Evolutionary conservation across 1,139 yeast species (phyloP), one percentile per base, ranked within the genome.

Genomic region (Debaryomyces subglobosus): DNA sequence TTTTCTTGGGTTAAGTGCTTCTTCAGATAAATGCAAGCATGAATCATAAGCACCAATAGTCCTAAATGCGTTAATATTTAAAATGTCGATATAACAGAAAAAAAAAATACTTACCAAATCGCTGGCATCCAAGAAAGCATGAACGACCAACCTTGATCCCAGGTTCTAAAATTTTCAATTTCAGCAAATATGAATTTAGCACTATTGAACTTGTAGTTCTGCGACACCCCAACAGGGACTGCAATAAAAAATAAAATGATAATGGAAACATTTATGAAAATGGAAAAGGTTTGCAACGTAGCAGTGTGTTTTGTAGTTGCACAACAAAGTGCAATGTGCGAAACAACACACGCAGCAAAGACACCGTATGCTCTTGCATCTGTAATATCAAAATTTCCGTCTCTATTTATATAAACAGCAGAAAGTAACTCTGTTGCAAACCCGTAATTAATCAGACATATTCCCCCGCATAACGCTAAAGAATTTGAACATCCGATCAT

Each of bases 41-140:
- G 69, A 63, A 50, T 67, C 71, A 46, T 66, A 67, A 2, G 72
- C 67, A 18, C 69, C 69, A 45, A 67, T 66, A 20, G 71, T 65
- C 43, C 42, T 41, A 30, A 9, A 39, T 20, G 8, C 13, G 45
- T 43, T 35, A 43, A 34, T 10, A 13, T 16, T 12, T 15, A 4
- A 4, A 27, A 4, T 12, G 10, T 33, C 18, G 6, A 33, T 27
- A 3, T 21, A 12, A 20, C n/a, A 8, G 6, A 36, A 35, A 10
- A 25, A 25, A 38, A 13, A n/a, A 6, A 13, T 30, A 41, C 34
- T 30, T 25, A 43, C 71, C 72, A 67, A 39, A 67, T 60, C 2
- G 68, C 64, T 2, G 71, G 72, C 56, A 65, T 55, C 71, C 69
- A 65, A 1, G 67, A 60, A 39, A 60, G 56, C 45, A 59, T 53